These are phyloP conservation scores for Apiotrichum brassicae DNA, from an alignment of 1,284 basidiomycete genomes.

Conservation along the genomic window DNA sequence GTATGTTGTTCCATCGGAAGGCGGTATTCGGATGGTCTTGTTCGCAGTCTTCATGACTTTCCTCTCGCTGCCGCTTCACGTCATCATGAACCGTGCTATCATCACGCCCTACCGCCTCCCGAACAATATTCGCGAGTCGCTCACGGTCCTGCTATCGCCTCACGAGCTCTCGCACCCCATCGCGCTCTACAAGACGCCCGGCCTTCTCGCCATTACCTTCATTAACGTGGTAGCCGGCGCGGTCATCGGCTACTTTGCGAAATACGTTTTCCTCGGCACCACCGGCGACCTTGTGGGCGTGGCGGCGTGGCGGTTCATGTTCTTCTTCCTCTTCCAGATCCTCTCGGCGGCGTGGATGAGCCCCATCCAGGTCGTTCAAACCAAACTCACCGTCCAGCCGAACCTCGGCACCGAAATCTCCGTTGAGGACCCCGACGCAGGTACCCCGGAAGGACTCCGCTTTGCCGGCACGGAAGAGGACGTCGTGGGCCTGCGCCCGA, in stretches of 20 bases:
- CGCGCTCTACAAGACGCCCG: slow-evolving; percentile 75
- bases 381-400: slow-evolving; percentile 73
- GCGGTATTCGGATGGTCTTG: slow-evolving; percentile 50
- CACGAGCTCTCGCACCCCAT: slow-evolving; percentile 73
- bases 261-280: slow-evolving; percentile 17
- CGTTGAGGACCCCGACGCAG: slow-evolving; percentile 57
- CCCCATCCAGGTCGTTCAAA: slow-evolving; percentile 75
- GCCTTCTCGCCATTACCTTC: slow-evolving; percentile 64
- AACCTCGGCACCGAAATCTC: slow-evolving; percentile 59
- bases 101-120: slow-evolving; percentile 78
- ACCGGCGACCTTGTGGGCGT: slow-evolving; percentile 4
- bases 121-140: slow-evolving; percentile 56
- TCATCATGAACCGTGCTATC: slow-evolving; percentile 73
- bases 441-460: slow-evolving; percentile 52
- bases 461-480: slow-evolving; percentile 75
- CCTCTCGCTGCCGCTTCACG: slow-evolving; percentile 67
- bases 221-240: slow-evolving; percentile 61
- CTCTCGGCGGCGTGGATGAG: slow-evolving; percentile 61
- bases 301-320: slow-evolving; percentile 32
- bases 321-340: slow-evolving; percentile 57
- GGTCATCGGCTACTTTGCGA: slow-evolving; percentile 55
- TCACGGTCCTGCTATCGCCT: slow-evolving; percentile 69
- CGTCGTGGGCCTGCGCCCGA: slow-evolving; percentile 76
- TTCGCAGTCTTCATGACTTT: slow-evolving; percentile 51
- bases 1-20: slow-evolving; percentile 62